Base-by-base conservation (phyloP, 1,139 yeast genomes). In the Saccharomycopsis phalli region DNA sequence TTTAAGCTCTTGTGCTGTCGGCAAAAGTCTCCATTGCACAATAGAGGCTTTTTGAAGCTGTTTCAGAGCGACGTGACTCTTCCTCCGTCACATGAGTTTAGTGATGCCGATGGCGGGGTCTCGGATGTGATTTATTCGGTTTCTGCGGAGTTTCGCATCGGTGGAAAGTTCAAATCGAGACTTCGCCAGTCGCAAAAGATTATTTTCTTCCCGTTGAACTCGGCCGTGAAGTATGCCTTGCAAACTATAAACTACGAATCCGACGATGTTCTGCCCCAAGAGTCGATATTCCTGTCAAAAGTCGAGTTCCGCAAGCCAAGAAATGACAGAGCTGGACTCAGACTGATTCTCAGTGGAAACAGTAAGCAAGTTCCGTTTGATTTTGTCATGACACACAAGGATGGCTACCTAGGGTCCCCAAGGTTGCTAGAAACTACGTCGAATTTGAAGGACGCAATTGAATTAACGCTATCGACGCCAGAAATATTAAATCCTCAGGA, bases 71-170 rank as follows among this genome's bases (percentile, higher is more conserved):
- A 13, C 8, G 11, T 30, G 8, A 13, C 22, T 4, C n/a, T 30
- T 4, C 33, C 33, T 18, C 33, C 33, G 6, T 30, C 33, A 8
- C 33, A 30, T 16, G 20, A 30, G 20, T 30, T 30, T n/a, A 13
- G 17, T 4, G 33, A 30, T 13, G 33, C 11, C 6, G n/a, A 8
- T 4, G 33, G 22, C 20, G 17, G 17, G 13, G 11, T 14, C 20
- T 19, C 33, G 11, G 13, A 14, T 8, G 13, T 30, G 5, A 7
- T 5, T 5, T 30, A 30, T 16, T 30, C 17, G 11, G 33, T 30
- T 6, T 18, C 22, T 5, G 33, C 33, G 5, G n/a, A 4, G 13
- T 11, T 30, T 11, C 29, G 17, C 13, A 4, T 30, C 21, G 13
- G 13, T 8, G 6, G 13, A 5, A 30, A 30, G 13, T 14, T 30